Base-by-base conservation (phyloP, 1,284 basidiomycete species). In the Papiliotrema laurentii region DNA sequence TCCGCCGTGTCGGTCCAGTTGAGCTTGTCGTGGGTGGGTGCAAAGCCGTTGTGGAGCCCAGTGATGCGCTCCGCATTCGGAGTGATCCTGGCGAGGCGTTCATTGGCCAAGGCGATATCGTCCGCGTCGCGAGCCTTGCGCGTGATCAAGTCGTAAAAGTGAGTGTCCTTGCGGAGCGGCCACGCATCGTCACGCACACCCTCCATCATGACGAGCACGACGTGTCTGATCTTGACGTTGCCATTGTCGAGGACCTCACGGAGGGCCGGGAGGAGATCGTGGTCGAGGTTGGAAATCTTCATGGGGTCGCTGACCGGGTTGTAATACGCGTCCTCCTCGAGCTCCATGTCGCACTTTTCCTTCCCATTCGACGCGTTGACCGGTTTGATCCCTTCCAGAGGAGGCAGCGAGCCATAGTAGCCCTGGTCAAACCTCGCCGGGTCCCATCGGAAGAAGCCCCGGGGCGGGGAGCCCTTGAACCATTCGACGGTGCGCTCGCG, bases 281-380 rank as follows among this genome's bases (percentile, higher is more conserved):
- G 30, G 6, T 50, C 38, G 18, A 46, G 38, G 35, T 50, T 50
- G 35, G 16, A 13, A 18, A 50, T 46, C 31, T 50, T 50, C 28
- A 50, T 28, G 4, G 49, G 49, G 28, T 50, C 49, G 35, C 31
- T 43, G n/a, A 43, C 42, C 10, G 42, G 42, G 21, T 43, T 43
- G 28, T 43, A 43, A 33, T 43, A 42, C 9, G 19, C 36, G 36
- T 38, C 36, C 19, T 38, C 21, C 36, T 38, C 36, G 13, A 10
- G 9, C 10, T 9, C 36, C 9, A 10, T 18, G 36, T 9, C 36
- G 21, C 13, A 38, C 10, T 9, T 19, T 10, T 38, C 21, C 10
- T 9, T 38, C n/a, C n/a, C n/a, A 10, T 9, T 38, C 36, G 13
- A 38, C 21, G 30, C 6, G 18, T 31, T 22, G 27, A 22, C 18